Evolutionary conservation across 192 early-diverging fungal genomes (phyloP).

Genomic region (Diversispora eburnea): DNA sequence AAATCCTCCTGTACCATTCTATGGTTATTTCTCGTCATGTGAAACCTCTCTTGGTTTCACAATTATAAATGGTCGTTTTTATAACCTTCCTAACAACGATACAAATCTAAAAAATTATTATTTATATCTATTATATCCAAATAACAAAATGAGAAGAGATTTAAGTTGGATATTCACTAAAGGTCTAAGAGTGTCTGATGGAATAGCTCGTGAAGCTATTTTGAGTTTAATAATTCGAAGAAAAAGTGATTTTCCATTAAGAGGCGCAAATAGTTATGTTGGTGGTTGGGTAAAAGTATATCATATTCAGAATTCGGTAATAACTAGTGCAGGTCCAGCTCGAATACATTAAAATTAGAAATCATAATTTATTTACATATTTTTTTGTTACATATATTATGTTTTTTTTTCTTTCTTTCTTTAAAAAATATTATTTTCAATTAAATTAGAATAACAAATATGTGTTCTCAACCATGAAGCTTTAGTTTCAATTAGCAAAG

Average conservation of each 20-base stretch:
- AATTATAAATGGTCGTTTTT: neutral
- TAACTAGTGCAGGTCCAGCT: neutral
- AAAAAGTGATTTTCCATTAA: neutral
- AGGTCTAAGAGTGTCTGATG: neutral
- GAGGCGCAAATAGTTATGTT: neutral
- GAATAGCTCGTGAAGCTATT: neutral
- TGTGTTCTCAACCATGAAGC: too few species aligned
- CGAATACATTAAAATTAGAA: neutral
- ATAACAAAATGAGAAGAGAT: neutral
- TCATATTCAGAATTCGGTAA: neutral
- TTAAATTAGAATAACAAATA: too few species aligned
- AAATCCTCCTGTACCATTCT: too few species aligned
- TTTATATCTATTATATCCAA: constrained; percentile 1
- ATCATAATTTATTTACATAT: too few species aligned
- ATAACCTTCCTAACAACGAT: neutral
- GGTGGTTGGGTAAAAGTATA: constrained; percentile 2
- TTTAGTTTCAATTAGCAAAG: too few species aligned
- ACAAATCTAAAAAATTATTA: neutral
- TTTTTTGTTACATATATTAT: too few species aligned
- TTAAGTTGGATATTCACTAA: neutral
- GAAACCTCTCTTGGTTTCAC: neutral
- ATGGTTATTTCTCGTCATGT: neutral
- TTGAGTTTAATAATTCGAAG: neutral
- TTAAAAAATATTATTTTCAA: too few species aligned
- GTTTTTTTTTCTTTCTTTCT: too few species aligned